Percentiles rank a stretch among this genome's conserved stretches.
Evolutionary conservation across 805 yeast genomes (phyloP).

Genomic region (Candida xiaguanensis): DNA sequence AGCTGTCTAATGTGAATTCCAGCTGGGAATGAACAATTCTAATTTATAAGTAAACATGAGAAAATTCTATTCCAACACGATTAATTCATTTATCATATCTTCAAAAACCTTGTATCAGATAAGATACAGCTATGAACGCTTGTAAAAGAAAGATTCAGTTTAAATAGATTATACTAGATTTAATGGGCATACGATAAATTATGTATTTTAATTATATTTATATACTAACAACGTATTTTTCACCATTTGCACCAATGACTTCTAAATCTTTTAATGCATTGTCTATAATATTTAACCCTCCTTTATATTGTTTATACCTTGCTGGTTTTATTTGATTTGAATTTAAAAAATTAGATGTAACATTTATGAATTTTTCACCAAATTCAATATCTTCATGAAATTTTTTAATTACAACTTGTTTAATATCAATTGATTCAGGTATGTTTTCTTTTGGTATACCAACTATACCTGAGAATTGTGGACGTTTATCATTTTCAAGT

Average conservation of each 20-base stretch:
- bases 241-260: slow-evolving; percentile 38
- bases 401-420: slow-evolving; percentile 34
- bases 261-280: slow-evolving; percentile 38
- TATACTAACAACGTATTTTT: slow-evolving; percentile 34
- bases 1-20: no score
- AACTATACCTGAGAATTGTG: slow-evolving; percentile 38
- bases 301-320: slow-evolving; percentile 27
- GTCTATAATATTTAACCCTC: slow-evolving; percentile 31
- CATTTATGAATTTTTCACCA: slow-evolving; percentile 31
- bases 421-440: slow-evolving; percentile 21
- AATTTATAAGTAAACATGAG: no score
- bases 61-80: no score
- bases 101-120: no score
- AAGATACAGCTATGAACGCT: no score
- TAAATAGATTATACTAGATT: no score
- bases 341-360: slow-evolving; percentile 29
- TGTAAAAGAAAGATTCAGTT: no score
- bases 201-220: no score
- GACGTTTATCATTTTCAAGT: neutral
- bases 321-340: slow-evolving; percentile 27
- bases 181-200: no score
- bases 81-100: no score
- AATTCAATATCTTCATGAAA: slow-evolving; percentile 42
- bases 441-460: slow-evolving; percentile 23
- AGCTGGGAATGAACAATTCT: no score